A percentile compares a stretch with the other conserved stretches of the same genome.
These are phyloP conservation scores for Monascus ruber DNA, from an alignment of 2,329 filamentous ascomycete species.

Conservation along the genomic window DNA sequence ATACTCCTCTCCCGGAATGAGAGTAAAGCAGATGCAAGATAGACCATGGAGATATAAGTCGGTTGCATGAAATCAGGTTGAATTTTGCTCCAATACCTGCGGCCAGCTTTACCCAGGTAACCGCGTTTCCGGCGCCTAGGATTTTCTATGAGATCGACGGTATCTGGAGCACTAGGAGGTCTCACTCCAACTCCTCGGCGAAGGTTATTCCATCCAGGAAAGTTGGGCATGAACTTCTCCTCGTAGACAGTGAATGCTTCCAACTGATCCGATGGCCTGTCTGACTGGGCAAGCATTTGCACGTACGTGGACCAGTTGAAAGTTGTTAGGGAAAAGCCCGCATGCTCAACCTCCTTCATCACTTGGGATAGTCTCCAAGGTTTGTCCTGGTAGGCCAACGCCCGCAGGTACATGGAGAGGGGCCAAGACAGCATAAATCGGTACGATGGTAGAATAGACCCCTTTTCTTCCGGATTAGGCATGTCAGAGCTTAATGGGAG, in stretches of 20 bases:
- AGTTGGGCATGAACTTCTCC: conserved; percentile 62
- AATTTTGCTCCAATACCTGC: conserved; percentile 24
- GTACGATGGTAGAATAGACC: conserved; percentile 25
- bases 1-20: conserved; percentile 26
- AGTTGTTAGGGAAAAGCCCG: conserved; percentile 64
- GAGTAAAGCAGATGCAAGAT: conserved; percentile 30
- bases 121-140: conserved; percentile 10
- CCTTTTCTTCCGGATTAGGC: not conserved
- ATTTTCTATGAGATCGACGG: conserved; percentile 22
- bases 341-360: conserved; percentile 45
- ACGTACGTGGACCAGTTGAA: conserved; percentile 74
- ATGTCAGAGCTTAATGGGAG: not conserved
- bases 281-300: conserved; percentile 51
- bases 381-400: conserved; percentile 43
- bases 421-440: conserved; percentile 40
- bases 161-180: conserved; percentile 16
- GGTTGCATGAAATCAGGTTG: conserved; percentile 32
- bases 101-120: conserved; percentile 20
- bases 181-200: conserved; percentile 21
- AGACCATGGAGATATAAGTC: conserved; percentile 33
- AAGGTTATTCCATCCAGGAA: conserved; percentile 57
- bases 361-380: conserved; percentile 40
- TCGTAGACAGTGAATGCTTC: conserved; percentile 65
- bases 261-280: conserved; percentile 42
- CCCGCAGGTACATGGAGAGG: conserved; percentile 42